phyloP scores from a whole-genome alignment of 1,139 yeast genomes.

The Pichia sp. region DNA sequence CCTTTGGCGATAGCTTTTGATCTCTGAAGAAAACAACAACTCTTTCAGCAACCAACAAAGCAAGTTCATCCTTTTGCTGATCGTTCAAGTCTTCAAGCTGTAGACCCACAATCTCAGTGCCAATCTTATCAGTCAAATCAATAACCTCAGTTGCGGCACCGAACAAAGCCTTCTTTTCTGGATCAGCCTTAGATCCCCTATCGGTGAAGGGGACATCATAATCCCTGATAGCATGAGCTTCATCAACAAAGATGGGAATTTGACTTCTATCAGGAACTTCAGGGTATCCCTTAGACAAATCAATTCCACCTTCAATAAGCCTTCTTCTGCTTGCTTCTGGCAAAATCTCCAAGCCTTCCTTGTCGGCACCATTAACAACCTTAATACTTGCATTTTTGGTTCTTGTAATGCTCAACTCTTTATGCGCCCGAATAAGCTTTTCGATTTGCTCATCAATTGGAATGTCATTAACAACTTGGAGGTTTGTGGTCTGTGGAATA shows the following conservation, averaged over 20 bases:
- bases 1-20: neutral
- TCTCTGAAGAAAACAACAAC: neutral
- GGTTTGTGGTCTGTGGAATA: neutral
- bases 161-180: neutral
- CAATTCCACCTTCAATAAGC: slow-evolving; percentile 33
- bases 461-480: slow-evolving; percentile 2
- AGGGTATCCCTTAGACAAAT: slow-evolving; percentile 39
- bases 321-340: slow-evolving; percentile 34
- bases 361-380: slow-evolving; percentile 18
- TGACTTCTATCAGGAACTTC: slow-evolving; percentile 28
- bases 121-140: neutral
- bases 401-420: slow-evolving; percentile 11
- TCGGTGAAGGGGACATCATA: neutral
- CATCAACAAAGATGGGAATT: slow-evolving; percentile 44
- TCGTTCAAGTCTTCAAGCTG: neutral
- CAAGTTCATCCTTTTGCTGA: neutral
- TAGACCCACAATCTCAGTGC: neutral
- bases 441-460: slow-evolving; percentile 15
- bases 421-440: slow-evolving; percentile 7
- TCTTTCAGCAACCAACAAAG: neutral
- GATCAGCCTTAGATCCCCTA: neutral
- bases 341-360: slow-evolving; percentile 28
- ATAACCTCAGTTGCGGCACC: neutral
- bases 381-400: slow-evolving; percentile 1
- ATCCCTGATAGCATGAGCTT: slow-evolving; percentile 28